Conservation (phyloP, 2,329 filamentous ascomycete species). For the Alternaria brassicae region DNA sequence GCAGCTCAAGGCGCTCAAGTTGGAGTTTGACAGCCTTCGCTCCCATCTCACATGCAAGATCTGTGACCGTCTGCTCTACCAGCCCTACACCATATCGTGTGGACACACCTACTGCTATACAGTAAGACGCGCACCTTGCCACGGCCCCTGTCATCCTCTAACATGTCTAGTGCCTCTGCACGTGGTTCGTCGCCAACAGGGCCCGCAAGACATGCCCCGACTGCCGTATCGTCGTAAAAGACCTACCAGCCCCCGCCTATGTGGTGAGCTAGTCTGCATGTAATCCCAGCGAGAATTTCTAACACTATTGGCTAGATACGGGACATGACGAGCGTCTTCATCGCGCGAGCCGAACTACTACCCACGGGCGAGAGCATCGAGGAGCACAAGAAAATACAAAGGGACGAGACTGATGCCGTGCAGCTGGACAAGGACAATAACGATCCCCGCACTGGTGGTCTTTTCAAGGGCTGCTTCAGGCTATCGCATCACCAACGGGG, state of each 20-base stretch:
- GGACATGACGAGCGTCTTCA: conserved; percentile 69
- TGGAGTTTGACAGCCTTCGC: conserved; percentile 68
- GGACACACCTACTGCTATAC: conserved; percentile 77
- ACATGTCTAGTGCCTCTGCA: conserved; percentile 61
- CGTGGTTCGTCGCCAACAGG: conserved; percentile 62
- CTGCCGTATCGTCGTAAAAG: conserved; percentile 66
- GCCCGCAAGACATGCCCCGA: conserved; percentile 72
- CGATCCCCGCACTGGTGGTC: conserved; percentile 59
- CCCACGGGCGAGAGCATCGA: conserved; percentile 68
- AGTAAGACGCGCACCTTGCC: conserved; percentile 50
- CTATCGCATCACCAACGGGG: conserved; percentile 28
- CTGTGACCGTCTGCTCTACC: conserved; percentile 72
- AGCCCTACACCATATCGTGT: conserved; percentile 72
- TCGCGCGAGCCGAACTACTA: conserved; percentile 65
- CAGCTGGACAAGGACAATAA: conserved; percentile 65
- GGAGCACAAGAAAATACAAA: conserved; percentile 64
- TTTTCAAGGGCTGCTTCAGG: conserved; percentile 69
- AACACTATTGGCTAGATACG: conserved; percentile 58
- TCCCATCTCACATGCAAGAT: conserved; percentile 70
- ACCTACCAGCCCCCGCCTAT: conserved; percentile 69
- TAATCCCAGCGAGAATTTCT: neutral
- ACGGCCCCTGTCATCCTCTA: conserved; percentile 23
- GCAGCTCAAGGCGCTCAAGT: conserved; percentile 49
- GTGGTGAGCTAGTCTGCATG: conserved; percentile 56
- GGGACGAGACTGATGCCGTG: conserved; percentile 66